Evolutionary conservation across 1,284 basidiomycete genomes (phyloP), one percentile per base, ranked within the genome.

Genomic region (Cutaneotrichosporon mucoides): DNA sequence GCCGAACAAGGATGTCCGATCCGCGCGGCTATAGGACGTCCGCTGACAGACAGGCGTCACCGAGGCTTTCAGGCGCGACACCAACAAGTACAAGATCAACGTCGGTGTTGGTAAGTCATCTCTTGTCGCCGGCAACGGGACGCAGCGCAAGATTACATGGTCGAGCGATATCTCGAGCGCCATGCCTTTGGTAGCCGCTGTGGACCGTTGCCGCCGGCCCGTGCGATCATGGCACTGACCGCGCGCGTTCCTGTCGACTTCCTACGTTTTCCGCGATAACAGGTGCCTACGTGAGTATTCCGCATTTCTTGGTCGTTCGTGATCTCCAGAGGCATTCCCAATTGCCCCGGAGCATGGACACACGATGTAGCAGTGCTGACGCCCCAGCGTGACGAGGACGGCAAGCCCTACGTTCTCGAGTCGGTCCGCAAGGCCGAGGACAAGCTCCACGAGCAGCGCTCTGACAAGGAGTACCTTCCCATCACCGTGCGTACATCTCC

Each of bases 401-500:
- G 95, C 64, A 98, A 97, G 82, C 94, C 95, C 5, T 99, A 94
- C 78, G 87, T 99, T 56, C 84, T 99, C 57, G 86, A 84, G 56
- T 88, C 88, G 55, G 95, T 99, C 59, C 88, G 89, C 76, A 89
- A 92, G 84, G 90, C 76, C 55, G 76, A 78, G 86, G 62, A 68
- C 79, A 66, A 68, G 55, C 79, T 98, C 62, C 81, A 84, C 61
- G 79, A 82, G 37, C 81, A 84, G 64, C 85, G 86, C 66, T 83
- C 84, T 49, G 95, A 99, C 86, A 98, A 99, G 82, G 95, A 99
- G 80, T 99, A 99, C 80, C 86, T 98, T 52, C 92, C 92, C 65
- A 99, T 99, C 79, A 95, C 91, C 56, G 76, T 73, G 51, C 56
- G 74, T 65, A 24, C 24, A 24, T 24, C 24, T 24, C 24, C 24